Evolutionary conservation across 2,329 filamentous ascomycete genomes (phyloP).

Genomic region (Monosporascus sp.): DNA sequence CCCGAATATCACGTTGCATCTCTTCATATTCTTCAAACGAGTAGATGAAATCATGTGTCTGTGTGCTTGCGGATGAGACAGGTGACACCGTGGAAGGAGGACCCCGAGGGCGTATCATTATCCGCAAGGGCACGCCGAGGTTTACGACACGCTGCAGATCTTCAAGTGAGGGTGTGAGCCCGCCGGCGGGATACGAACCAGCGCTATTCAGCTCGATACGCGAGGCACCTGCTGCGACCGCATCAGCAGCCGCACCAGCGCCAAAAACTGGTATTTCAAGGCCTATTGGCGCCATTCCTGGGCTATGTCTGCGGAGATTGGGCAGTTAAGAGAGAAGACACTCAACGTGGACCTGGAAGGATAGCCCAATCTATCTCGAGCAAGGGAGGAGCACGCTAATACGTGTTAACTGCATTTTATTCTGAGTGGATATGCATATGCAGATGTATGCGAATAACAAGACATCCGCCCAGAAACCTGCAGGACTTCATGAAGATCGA

Average conservation of each 20-base stretch:
- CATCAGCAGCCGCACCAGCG: constrained; percentile 30
- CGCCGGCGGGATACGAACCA: constrained; percentile 45
- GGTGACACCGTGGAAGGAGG: constrained; percentile 13
- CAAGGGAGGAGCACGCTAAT: too few species aligned
- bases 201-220: constrained; percentile 50
- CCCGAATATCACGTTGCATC: constrained; percentile 37
- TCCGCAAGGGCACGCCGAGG: constrained; percentile 37
- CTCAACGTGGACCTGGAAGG: too few species aligned
- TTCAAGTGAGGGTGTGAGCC: constrained; percentile 41
- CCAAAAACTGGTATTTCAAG: constrained; percentile 54
- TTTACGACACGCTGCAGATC: constrained; percentile 27
- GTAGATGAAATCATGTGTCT: constrained; percentile 43
- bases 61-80: constrained; percentile 14
- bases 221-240: constrained; percentile 37
- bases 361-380: too few species aligned
- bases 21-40: constrained; percentile 32
- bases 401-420: too few species aligned
- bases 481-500: too few species aligned
- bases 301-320: background rate
- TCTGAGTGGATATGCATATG: too few species aligned
- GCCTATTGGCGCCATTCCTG: constrained; percentile 15
- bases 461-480: too few species aligned
- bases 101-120: constrained; percentile 51
- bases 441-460: too few species aligned
- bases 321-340: too few species aligned